Base-by-base conservation (phyloP, 805 yeast species). In the Sugiyamaella boreocaroliniensis region DNA sequence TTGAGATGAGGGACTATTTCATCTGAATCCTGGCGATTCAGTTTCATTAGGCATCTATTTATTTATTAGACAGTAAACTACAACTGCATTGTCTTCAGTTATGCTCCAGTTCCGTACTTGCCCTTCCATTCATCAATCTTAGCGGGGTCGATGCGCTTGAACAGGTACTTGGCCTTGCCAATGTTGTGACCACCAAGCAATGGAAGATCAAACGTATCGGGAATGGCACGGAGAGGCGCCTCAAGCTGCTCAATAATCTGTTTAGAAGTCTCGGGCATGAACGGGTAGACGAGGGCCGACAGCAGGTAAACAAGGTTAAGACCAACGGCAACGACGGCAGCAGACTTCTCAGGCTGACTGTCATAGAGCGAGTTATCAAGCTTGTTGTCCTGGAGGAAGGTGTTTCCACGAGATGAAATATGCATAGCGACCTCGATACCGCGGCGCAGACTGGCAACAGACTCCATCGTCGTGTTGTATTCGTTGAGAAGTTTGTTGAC, bases 401-500 rank as follows among this genome's bases (percentile, higher is more conserved):
- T 86, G 73, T 93, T 93, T 71, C 99, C 99, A 63, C 96, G 82
- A 18, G 95, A 81, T 54, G 96, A 86, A 53, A 93, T 75, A 32
- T 86, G 77, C 97, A 93, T 89, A 56, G 96, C 96, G 40, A 82
- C 70, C 69, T 90, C 98, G 58, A 92, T 76, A 68, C 97, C 98
- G 65, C 82, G 85, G 71, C 97, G 85, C 64, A 89, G 79, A 66
- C 81, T 87, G 45, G 61, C 57, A 47, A 82, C 86, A 37, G 76
- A 76, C 68, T 88, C 96, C 86, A 90, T 78, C 61, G 82, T 83
- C 15, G 76, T 74, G 57, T 81, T 76, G 73, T 89, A 93, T 43
- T 72, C 73, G 32, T 68, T 64, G 60, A 93, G 70, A 48, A 89
- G 73, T 1, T 65, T 66, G 66, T 88, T 80, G 55, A 90, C 72